Evolutionary conservation across 2,329 filamentous ascomycete genomes (phyloP).

Genomic region (Aspergillus sojae): DNA sequence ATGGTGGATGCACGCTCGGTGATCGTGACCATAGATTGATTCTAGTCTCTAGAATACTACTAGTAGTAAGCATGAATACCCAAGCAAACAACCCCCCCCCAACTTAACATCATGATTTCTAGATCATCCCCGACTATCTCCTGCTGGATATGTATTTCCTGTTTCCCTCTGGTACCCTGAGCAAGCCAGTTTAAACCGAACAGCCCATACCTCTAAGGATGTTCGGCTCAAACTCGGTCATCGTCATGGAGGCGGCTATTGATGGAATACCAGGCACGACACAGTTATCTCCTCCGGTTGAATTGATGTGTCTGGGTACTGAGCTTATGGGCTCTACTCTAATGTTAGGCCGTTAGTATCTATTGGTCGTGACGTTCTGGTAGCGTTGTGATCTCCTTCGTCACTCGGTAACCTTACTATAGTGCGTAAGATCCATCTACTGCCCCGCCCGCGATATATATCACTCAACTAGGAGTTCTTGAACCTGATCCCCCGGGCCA

Average conservation of each 20-base stretch:
- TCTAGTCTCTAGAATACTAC: no score
- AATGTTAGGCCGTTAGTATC: background rate
- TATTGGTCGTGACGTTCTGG: background rate
- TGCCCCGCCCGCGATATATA: background rate
- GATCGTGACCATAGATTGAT: background rate
- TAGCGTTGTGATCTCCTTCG: background rate
- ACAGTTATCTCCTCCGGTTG: background rate
- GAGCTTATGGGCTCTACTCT: background rate
- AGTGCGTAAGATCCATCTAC: background rate
- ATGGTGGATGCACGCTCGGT: background rate
- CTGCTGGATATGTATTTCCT: background rate
- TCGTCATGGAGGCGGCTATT: background rate
- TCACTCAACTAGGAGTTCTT: background rate
- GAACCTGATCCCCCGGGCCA: background rate
- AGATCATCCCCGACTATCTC: background rate
- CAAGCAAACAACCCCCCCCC: background rate
- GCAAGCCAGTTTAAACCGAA: background rate
- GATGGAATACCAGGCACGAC: background rate
- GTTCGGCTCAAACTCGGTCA: constrained; percentile 6
- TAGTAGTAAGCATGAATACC: background rate
- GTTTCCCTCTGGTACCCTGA: background rate
- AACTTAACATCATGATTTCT: background rate
- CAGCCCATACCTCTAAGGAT: constrained; percentile 6
- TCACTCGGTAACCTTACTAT: background rate
- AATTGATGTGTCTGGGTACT: background rate